phyloP scores from a whole-genome alignment of 805 yeast genomes.

The Sugiyamaella valdiviana region DNA sequence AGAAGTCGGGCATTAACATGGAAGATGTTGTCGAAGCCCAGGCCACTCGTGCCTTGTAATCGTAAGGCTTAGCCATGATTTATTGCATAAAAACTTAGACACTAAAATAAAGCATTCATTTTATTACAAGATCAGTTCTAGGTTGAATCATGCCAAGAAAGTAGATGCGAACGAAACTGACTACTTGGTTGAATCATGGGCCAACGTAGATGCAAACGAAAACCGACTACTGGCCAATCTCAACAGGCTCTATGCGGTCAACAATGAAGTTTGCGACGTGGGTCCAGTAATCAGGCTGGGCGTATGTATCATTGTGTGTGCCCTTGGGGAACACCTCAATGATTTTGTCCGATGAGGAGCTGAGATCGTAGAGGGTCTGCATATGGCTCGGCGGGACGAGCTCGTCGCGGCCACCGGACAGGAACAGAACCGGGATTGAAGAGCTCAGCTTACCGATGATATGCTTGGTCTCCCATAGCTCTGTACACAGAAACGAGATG shows the following conservation, averaged over 20 bases:
- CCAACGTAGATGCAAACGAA: neutral
- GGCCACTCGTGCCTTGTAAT: neutral
- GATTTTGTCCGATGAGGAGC: slow-evolving; percentile 46
- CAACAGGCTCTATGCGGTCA: slow-evolving; percentile 13
- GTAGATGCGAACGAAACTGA: neutral
- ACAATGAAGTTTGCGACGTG: slow-evolving; percentile 45
- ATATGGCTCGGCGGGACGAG: slow-evolving; percentile 87
- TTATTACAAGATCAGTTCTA: neutral
- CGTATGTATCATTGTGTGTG: slow-evolving; percentile 77
- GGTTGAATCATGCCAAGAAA: neutral
- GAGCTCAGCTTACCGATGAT: slow-evolving; percentile 47
- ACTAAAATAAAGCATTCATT: no score
- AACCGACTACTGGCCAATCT: neutral
- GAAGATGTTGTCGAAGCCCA: slow-evolving; percentile 36
- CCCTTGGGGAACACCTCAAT: slow-evolving; percentile 53
- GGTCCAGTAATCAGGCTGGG: slow-evolving; percentile 75
- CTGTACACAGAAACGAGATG: slow-evolving; percentile 58
- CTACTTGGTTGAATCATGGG: neutral
- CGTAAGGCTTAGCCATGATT: neutral
- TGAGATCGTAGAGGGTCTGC: slow-evolving; percentile 48
- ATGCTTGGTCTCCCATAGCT: slow-evolving; percentile 74
- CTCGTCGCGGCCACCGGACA: slow-evolving; percentile 76
- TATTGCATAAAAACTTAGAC: neutral
- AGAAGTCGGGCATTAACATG: slow-evolving; percentile 38
- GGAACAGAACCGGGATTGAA: slow-evolving; percentile 58